Conservation (phyloP, 345 rosid species). For the Citrus medica region DNA sequence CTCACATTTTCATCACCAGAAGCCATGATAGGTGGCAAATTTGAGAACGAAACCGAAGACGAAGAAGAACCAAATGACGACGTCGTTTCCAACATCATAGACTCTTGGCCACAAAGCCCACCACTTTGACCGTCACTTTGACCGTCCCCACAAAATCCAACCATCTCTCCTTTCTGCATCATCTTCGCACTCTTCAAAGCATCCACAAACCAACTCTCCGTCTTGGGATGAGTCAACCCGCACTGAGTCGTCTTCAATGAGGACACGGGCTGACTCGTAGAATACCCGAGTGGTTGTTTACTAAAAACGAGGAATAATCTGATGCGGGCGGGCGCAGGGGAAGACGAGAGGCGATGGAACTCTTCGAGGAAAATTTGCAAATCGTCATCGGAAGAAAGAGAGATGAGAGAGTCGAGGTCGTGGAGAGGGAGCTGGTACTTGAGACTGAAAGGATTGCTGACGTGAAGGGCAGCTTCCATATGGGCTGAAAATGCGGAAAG, state of each 20-base stretch:
- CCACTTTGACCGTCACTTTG: slow-evolving; percentile 2
- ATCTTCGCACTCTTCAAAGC: slow-evolving; percentile 60
- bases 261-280: background rate
- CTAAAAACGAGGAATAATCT: slow-evolving; percentile 35
- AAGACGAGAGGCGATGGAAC: slow-evolving; percentile 22
- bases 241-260: slow-evolving; percentile 11
- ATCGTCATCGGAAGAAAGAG: slow-evolving; percentile 45
- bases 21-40: slow-evolving; percentile 49
- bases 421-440: slow-evolving; percentile 51
- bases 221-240: slow-evolving; percentile 62
- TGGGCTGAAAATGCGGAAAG: slow-evolving; percentile 34
- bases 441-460: slow-evolving; percentile 28
- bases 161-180: slow-evolving; percentile 33
- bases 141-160: slow-evolving; percentile 21
- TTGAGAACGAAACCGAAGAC: slow-evolving; percentile 59
- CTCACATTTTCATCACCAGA: slow-evolving; percentile 35
- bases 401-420: slow-evolving; percentile 49
- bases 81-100: slow-evolving; percentile 62
- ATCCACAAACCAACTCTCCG: slow-evolving; percentile 77
- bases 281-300: background rate
- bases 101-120: slow-evolving; percentile 49
- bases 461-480: slow-evolving; percentile 32
- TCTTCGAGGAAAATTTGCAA: slow-evolving; percentile 42
- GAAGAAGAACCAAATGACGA: slow-evolving; percentile 82
- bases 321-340: slow-evolving; percentile 29